Evolutionary conservation across 1,139 yeast genomes (phyloP), one percentile per base, ranked within the genome.

Genomic region (Chernovozyma sophiae-reginae): DNA sequence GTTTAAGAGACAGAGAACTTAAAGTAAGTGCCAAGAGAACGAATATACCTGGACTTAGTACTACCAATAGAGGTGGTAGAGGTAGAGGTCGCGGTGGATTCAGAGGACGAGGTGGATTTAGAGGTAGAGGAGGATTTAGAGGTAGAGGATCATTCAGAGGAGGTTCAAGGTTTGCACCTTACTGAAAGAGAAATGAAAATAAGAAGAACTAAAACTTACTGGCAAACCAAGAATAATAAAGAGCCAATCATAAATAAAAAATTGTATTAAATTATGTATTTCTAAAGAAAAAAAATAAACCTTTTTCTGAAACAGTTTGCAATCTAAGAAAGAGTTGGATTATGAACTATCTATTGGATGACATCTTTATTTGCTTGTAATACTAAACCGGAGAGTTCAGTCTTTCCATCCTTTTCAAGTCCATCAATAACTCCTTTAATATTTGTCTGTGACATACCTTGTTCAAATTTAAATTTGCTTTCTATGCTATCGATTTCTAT

Each of bases 21-120:
- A 84, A 79, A 53, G 90, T 87, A 29, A 68, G 71, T 34, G 81
- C 85, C 18, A 86, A 86, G 56, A 72, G 96, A 55, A 86, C 95
- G 4, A 86, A 86, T 48, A 62, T 84, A 27, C 95, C 95, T 1
- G 89, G 90, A 1, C 60, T 78, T 51, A 61, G 65, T 31, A 43
- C 56, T 12, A 60, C 79, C 18, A 75, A 76, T 23, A 55, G 82
- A 30, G 64, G 69, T 2, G 64, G 69, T 2, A 41, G 53, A 15
- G 69, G 77, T 4, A 41, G 65, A 16, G 67, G 78, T 17, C 40
- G 61, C 18, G 56, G 74, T 17, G 56, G 55, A 16, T 48, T 59
- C 16, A 44, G 62, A 25, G 53, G 54, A 2, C 49, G 58, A 8
- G 49, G 60, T 38, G 44, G 49, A 16, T 35, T 32, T 12, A 38